Evolutionary conservation across 495 filamentous ascomycete species (phyloP).

Genomic region (Aspergillus cavernicola): DNA sequence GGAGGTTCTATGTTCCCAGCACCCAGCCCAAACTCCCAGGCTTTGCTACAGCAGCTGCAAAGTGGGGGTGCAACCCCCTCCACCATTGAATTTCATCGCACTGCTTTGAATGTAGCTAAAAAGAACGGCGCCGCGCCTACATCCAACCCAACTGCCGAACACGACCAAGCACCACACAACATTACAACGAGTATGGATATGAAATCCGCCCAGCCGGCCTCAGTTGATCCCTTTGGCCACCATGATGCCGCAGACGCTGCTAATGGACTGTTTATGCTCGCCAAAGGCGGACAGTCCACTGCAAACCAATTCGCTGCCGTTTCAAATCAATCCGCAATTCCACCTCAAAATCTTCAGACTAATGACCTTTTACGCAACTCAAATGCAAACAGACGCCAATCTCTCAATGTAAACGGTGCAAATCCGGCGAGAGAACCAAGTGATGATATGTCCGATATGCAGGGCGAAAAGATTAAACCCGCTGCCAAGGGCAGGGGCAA

Average conservation of each 20-base stretch:
- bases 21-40: constrained; percentile 81
- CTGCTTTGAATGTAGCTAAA: constrained; percentile 79
- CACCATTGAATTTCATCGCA: constrained; percentile 91
- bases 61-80: constrained; percentile 81
- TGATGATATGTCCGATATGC: constrained; percentile 67
- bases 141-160: constrained; percentile 48
- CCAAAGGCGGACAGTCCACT: constrained; percentile 59
- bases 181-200: constrained; percentile 44
- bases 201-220: constrained; percentile 40
- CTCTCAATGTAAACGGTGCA: constrained; percentile 33
- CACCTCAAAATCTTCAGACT: constrained; percentile 33
- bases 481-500: constrained; percentile 67
- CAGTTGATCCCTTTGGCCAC: constrained; percentile 65
- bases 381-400: constrained; percentile 26
- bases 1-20: constrained; percentile 97
- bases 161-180: constrained; percentile 43
- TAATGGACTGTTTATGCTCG: constrained; percentile 89
- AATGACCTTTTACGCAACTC: constrained; percentile 35
- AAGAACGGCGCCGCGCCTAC: constrained; percentile 45
- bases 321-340: constrained; percentile 42
- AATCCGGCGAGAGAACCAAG: constrained; percentile 55
- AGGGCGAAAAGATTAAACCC: constrained; percentile 62
- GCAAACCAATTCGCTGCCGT: constrained; percentile 49
- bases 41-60: constrained; percentile 72
- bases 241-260: constrained; percentile 93